These are phyloP conservation scores for Pestalotiopsis sp. DNA, from an alignment of 2,329 filamentous ascomycete genomes.

Conservation along the genomic window DNA sequence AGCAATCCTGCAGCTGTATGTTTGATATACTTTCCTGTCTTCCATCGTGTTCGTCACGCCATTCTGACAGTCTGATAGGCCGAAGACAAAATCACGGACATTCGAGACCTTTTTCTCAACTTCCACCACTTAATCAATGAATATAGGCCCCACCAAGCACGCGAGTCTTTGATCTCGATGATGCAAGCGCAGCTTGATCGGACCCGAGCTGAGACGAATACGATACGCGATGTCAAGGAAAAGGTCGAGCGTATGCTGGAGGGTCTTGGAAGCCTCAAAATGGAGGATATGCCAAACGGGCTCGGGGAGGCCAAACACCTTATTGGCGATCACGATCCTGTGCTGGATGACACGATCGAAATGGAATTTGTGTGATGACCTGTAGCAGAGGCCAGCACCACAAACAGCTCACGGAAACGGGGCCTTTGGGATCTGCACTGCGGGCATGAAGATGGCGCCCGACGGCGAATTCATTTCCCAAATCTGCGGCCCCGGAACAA, in stretches of 20 bases:
- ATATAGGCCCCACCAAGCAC: slow-evolving; percentile 89
- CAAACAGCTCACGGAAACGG: not conserved
- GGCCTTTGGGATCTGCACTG: not conserved
- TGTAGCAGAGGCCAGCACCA: not conserved
- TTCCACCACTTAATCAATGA: slow-evolving; percentile 93
- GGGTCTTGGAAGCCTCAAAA: slow-evolving; percentile 60
- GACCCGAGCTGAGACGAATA: slow-evolving; percentile 72
- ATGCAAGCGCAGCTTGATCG: slow-evolving; percentile 83
- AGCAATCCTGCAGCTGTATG: slow-evolving; percentile 60
- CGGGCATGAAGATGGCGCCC: not conserved
- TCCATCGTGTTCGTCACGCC: not conserved
- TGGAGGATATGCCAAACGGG: slow-evolving; percentile 21
- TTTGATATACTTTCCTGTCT: not conserved
- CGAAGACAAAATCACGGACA: slow-evolving; percentile 72
- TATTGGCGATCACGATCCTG: not conserved
- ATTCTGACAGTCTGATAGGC: slow-evolving; percentile 42
- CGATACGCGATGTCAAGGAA: slow-evolving; percentile 66
- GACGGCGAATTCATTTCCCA: not conserved
- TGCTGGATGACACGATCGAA: not conserved
- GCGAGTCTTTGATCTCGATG: slow-evolving; percentile 82
- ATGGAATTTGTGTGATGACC: not conserved
- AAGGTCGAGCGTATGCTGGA: slow-evolving; percentile 75
- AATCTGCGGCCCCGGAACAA: not conserved
- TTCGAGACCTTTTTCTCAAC: slow-evolving; percentile 84
- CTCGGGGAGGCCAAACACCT: not conserved